phyloP scores from a whole-genome alignment of 2,329 filamentous ascomycete species.

The Sporothrix brasiliensis region DNA sequence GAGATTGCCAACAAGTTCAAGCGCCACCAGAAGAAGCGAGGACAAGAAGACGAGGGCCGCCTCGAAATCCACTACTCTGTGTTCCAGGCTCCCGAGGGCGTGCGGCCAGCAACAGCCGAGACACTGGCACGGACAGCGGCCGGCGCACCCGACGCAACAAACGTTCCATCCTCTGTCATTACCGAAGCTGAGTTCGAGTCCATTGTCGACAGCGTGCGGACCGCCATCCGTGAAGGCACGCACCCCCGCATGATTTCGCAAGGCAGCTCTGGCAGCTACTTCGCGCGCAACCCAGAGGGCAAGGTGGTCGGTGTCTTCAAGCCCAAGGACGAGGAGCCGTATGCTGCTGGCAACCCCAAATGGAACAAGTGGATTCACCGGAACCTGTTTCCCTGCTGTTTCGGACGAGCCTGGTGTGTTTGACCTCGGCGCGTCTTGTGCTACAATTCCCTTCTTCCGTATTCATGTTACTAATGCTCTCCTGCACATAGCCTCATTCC shows the following conservation, averaged over 20 bases:
- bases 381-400: constrained; percentile 96
- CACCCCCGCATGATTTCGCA: constrained; percentile 97
- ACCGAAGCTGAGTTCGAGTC: constrained; percentile 74
- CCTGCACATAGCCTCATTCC: constrained; percentile 72
- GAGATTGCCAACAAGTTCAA: constrained; percentile 98
- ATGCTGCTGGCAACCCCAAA: constrained; percentile 94
- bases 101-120: constrained; percentile 77
- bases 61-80: constrained; percentile 97
- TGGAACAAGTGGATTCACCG: constrained; percentile 99
- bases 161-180: constrained; percentile 50
- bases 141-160: constrained; percentile 43
- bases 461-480: background rate
- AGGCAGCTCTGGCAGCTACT: constrained; percentile 97
- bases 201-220: constrained; percentile 84
- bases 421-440: no score
- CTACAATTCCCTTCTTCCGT: background rate
- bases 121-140: constrained; percentile 57
- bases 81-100: constrained; percentile 88
- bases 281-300: constrained; percentile 86
- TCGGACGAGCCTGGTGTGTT: constrained; percentile 80
- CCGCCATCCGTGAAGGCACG: constrained; percentile 85
- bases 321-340: constrained; percentile 98
- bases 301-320: constrained; percentile 99
- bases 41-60: constrained; percentile 74
- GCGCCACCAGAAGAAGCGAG: constrained; percentile 67